Percentiles rank a stretch among this genome's conserved stretches.
Evolutionary conservation across 805 yeast species (phyloP).

Genomic region (Clavispora carvajalis): DNA sequence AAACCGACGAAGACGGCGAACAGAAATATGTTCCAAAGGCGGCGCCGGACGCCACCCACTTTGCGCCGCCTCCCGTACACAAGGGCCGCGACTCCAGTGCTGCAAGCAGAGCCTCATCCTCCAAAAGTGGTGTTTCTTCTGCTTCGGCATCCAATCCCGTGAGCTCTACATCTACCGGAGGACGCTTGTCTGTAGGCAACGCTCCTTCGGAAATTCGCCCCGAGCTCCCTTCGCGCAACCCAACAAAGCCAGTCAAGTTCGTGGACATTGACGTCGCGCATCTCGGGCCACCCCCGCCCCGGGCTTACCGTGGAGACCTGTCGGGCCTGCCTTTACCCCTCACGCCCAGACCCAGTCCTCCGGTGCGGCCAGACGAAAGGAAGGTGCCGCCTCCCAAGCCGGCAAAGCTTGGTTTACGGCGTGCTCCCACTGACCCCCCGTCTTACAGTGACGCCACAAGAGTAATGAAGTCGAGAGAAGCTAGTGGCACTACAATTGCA

Average conservation of each 20-base stretch:
- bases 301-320: constrained; percentile 5
- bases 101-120: background rate
- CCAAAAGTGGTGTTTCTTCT: background rate
- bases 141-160: background rate
- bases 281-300: constrained; percentile 46
- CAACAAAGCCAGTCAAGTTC: constrained; percentile 10
- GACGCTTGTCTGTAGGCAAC: no score
- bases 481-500: no score
- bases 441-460: no score
- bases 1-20: background rate
- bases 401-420: constrained; percentile 17
- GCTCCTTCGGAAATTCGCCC: no score
- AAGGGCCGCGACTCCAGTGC: constrained; percentile 3
- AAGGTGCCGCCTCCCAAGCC: constrained; percentile 43
- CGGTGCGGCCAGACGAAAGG: constrained; percentile 10
- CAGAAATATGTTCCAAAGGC: constrained; percentile 12
- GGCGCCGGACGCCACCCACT: constrained; percentile 30
- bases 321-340: no score
- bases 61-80: constrained; percentile 41
- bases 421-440: no score
- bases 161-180: no score
- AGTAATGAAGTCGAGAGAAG: no score
- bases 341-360: constrained; percentile 3
- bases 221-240: no score
- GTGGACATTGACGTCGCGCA: constrained; percentile 31